Base-by-base conservation (phyloP, 1,139 yeast genomes). In the Protomyces lactucae-debilis region DNA sequence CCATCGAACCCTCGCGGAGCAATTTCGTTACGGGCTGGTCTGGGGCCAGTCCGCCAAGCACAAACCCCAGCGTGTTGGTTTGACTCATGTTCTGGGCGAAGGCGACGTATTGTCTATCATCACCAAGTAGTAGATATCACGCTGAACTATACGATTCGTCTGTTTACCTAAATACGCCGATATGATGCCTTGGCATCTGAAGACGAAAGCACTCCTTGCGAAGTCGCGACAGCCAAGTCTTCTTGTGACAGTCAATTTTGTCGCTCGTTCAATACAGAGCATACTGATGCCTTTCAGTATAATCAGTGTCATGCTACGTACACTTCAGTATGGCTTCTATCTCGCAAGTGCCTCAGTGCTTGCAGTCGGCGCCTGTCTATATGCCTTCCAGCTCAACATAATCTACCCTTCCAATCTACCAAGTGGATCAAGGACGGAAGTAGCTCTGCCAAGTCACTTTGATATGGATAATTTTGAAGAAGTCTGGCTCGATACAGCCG, bases 31-130 rank as follows among this genome's bases (percentile, higher is more conserved):
- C 74, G 98, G 98, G 0, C 77, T 91, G 71, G 97, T 93, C 10
- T 93, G 98, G 98, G 99, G 99, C 0, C 85, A 92, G 0, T 87
- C 95, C 61, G 88, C 97, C 5, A 93, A 93, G 75, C 97, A 91
- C 73, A 88, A 95, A 53, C 99, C 99, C 1, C 99, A 93, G 73
- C 91, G 91, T 73, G 92, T 98, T 79, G 98, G 99, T 0, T 79
- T 93, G 67, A 82, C 76, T 68, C 99, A 93, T 74, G 80, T 80
- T 54, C 86, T 93, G 18, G 85, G 88, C 69, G 99, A 93, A 73
- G 98, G 92, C 73, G 99, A 93, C 74, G 99, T 93, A 36, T 92
- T 93, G 14, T 87, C 95, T 66, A 85, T 93, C 66, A 89, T 92
- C 63, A 85, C 97, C 35, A 93, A 91, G 75, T 86, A 66, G 45